Conservation (phyloP, 2,329 filamentous ascomycete genomes). For the Xylariaceae sp. region DNA sequence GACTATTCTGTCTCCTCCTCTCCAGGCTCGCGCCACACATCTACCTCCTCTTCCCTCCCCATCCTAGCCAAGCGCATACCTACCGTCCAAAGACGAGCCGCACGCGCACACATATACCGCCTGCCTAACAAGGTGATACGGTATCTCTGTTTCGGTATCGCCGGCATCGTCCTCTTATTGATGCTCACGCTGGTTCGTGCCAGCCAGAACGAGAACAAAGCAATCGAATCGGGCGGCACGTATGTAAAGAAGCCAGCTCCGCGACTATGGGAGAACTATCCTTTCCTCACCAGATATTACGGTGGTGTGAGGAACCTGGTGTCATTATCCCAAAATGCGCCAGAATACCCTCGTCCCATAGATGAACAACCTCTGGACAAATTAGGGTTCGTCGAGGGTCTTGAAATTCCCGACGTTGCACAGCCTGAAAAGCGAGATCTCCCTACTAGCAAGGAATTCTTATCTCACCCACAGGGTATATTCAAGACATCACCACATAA, state of each 20-base stretch:
- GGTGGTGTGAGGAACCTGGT: constrained; percentile 76
- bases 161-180: constrained; percentile 68
- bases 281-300: constrained; percentile 83
- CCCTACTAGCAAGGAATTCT: constrained; percentile 53
- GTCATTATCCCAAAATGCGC: constrained; percentile 59
- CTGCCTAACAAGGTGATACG: constrained; percentile 70
- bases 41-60: constrained; percentile 37
- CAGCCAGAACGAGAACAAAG: constrained; percentile 65
- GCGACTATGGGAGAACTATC: constrained; percentile 77
- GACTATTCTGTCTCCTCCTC: constrained; percentile 42
- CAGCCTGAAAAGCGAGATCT: constrained; percentile 26
- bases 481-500: constrained; percentile 41
- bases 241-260: constrained; percentile 53
- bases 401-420: constrained; percentile 24
- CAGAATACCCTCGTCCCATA: constrained; percentile 72
- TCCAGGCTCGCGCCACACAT: constrained; percentile 52
- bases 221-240: constrained; percentile 51
- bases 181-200: constrained; percentile 71
- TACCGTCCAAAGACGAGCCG: constrained; percentile 30
- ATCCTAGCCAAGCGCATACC: constrained; percentile 38
- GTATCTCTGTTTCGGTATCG: constrained; percentile 71
- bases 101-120: constrained; percentile 48
- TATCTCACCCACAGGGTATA: constrained; percentile 34
- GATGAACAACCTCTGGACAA: constrained; percentile 52
- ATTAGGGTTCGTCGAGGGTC: constrained; percentile 33